A percentile compares a stretch with the other conserved stretches of the same genome.
Evolutionary conservation across 176 grass and related monocot genomes (phyloP).

Genomic region (Oryza glumipatula): DNA sequence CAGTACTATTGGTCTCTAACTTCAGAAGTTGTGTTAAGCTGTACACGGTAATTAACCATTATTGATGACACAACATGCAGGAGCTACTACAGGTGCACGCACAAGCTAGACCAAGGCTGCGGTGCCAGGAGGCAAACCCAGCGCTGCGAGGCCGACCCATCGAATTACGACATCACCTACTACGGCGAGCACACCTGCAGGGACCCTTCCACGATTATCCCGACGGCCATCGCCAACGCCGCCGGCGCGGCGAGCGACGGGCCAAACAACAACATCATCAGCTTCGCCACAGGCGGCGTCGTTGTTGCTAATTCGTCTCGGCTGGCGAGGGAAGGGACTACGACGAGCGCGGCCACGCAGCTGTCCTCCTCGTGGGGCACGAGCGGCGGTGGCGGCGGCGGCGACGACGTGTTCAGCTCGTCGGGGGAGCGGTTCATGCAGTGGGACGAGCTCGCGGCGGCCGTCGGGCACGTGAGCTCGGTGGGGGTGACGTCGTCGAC

Average conservation of each 20-base stretch:
- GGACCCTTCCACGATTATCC: slow-evolving; percentile 41
- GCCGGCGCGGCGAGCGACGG: background rate
- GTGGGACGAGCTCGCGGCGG: slow-evolving; percentile 52
- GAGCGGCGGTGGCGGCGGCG: background rate
- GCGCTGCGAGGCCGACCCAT: slow-evolving; percentile 40
- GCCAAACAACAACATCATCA: slow-evolving; percentile 51
- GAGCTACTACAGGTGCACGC: slow-evolving; percentile 87
- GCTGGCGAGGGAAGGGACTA: background rate
- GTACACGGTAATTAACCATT: too few relatives aligned
- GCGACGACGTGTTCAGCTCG: slow-evolving; percentile 64
- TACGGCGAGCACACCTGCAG: slow-evolving; percentile 75
- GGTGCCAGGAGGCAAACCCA: slow-evolving; percentile 64
- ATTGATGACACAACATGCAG: slow-evolving; percentile 39
- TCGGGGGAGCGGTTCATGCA: slow-evolving; percentile 41
- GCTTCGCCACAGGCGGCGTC: slow-evolving; percentile 33
- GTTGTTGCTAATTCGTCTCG: background rate
- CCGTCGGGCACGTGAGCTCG: slow-evolving; percentile 32
- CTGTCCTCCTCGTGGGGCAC: slow-evolving; percentile 34
- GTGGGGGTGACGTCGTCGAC: slow-evolving; percentile 17
- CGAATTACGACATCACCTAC: slow-evolving; percentile 59
- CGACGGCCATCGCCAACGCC: slow-evolving; percentile 33
- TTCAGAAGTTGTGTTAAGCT: too few relatives aligned
- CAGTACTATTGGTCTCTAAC: too few relatives aligned
- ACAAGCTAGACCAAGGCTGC: slow-evolving; percentile 66
- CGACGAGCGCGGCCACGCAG: background rate